Evolutionary conservation across 306 rosid species (phyloP).

Genomic region (Fragaria iinumae): DNA sequence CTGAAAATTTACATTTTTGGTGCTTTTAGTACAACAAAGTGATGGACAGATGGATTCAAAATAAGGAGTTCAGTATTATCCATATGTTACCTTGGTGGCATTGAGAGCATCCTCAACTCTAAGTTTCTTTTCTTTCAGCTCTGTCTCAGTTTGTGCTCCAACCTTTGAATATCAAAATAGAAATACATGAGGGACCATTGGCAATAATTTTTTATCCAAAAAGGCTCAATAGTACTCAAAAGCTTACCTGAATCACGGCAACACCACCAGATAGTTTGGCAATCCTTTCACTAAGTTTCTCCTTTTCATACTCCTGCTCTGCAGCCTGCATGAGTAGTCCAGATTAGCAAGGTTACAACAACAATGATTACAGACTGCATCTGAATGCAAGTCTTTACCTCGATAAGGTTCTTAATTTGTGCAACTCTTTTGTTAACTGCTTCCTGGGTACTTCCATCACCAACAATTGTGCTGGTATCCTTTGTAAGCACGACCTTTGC

Average conservation of each 20-base stretch:
- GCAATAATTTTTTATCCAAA: not conserved
- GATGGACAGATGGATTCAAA: not conserved
- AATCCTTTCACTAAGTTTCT: conserved; percentile 86
- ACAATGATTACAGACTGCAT: not conserved
- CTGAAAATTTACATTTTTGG: conserved; percentile 31
- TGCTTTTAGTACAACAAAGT: not conserved
- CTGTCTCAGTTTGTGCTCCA: conserved; percentile 99
- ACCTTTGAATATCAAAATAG: conserved; percentile 42
- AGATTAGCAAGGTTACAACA: not conserved
- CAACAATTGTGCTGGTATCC: conserved; percentile 86
- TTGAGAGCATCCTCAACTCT: conserved; percentile 99
- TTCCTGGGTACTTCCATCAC: conserved; percentile 97
- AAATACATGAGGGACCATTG: not conserved
- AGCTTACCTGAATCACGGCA: conserved; percentile 86
- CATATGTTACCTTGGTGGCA: conserved; percentile 76
- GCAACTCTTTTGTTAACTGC: conserved; percentile 90
- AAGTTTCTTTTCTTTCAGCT: conserved; percentile 95
- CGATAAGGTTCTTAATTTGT: conserved; percentile 81
- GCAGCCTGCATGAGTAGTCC: conserved; percentile 56
- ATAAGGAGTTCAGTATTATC: not conserved
- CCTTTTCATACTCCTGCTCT: conserved; percentile 93
- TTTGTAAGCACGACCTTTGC: conserved; percentile 96
- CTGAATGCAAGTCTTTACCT: conserved; percentile 44
- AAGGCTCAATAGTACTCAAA: not conserved
- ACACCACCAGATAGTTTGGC: conserved; percentile 98